These are phyloP conservation scores for Syncephalastrum racemosum DNA, from an alignment of 371 early-diverging fungal genomes.

Conservation along the genomic window DNA sequence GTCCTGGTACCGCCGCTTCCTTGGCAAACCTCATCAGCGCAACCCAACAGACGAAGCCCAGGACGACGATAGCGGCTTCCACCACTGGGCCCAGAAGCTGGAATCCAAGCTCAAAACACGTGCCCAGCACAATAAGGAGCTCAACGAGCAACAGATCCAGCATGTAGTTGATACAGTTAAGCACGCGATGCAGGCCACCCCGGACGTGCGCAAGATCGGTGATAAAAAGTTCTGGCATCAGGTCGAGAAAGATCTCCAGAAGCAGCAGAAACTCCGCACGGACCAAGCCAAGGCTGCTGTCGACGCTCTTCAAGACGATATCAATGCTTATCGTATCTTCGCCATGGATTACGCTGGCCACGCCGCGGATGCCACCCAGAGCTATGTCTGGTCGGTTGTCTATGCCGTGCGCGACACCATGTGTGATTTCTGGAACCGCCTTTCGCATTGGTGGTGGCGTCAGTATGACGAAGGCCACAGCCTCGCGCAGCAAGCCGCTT, in stretches of 20 bases:
- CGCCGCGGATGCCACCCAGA: slow-evolving; percentile 11
- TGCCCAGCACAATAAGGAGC: slow-evolving; percentile 27
- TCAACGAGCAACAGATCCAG: slow-evolving; percentile 31
- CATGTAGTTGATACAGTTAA: slow-evolving; percentile 22
- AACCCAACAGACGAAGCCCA: slow-evolving; percentile 7
- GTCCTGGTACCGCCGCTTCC: slow-evolving; percentile 34
- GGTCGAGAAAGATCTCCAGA: slow-evolving; percentile 21
- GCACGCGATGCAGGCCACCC: slow-evolving; percentile 15
- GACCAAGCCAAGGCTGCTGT: slow-evolving; percentile 24
- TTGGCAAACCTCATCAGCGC: slow-evolving; percentile 11
- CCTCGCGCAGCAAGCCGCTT: not conserved
- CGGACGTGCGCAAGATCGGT: slow-evolving; percentile 29
- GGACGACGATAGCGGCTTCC: slow-evolving; percentile 24
- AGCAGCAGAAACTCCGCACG: slow-evolving; percentile 24
- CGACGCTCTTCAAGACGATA: slow-evolving; percentile 29
- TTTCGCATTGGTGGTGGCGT: not conserved
- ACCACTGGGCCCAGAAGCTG: slow-evolving; percentile 23
- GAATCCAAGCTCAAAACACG: slow-evolving; percentile 20
- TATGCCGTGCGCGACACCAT: not conserved
- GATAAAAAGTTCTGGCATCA: slow-evolving; percentile 34
- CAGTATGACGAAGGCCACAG: slow-evolving; percentile 6
- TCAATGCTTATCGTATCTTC: slow-evolving; percentile 44
- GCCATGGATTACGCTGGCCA: slow-evolving; percentile 41
- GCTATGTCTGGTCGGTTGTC: slow-evolving; percentile 2
- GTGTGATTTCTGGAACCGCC: not conserved